Percentiles rank a stretch among this genome's conserved stretches.
These are phyloP conservation scores for Ustilago vetiveriae DNA, from an alignment of 1,284 basidiomycete genomes.

Conservation along the genomic window DNA sequence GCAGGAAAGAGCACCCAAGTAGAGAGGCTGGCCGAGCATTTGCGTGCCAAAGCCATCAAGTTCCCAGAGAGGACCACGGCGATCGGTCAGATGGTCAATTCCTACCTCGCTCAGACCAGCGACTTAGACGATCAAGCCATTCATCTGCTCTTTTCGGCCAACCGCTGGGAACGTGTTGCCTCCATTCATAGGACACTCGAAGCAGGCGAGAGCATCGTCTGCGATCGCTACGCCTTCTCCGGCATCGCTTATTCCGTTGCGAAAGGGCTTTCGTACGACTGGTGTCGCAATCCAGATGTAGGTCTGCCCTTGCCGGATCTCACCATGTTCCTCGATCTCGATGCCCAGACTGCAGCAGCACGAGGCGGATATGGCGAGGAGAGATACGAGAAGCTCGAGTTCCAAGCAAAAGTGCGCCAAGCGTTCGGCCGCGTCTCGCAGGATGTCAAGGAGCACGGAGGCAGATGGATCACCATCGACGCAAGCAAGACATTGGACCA, in stretches of 20 bases:
- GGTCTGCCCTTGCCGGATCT: slow-evolving; percentile 88
- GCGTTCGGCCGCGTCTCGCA: slow-evolving; percentile 54
- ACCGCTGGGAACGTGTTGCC: slow-evolving; percentile 81
- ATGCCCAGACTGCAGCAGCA: slow-evolving; percentile 75
- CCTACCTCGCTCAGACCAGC: slow-evolving; percentile 81
- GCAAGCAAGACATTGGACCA: slow-evolving; percentile 56
- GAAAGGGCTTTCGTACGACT: slow-evolving; percentile 77
- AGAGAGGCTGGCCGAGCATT: slow-evolving; percentile 45
- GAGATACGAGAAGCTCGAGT: slow-evolving; percentile 70
- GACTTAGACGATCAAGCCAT: slow-evolving; percentile 91
- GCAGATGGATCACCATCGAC: slow-evolving; percentile 56
- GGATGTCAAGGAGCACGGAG: slow-evolving; percentile 43
- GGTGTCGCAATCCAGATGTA: slow-evolving; percentile 86
- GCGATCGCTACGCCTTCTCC: slow-evolving; percentile 95
- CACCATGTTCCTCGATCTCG: slow-evolving; percentile 85
- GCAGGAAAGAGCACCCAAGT: slow-evolving; percentile 67
- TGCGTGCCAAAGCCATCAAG: slow-evolving; percentile 57
- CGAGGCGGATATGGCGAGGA: slow-evolving; percentile 91
- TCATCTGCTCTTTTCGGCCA: slow-evolving; percentile 94
- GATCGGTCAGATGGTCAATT: slow-evolving; percentile 92
- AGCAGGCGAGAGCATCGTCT: slow-evolving; percentile 79
- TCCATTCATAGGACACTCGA: slow-evolving; percentile 70
- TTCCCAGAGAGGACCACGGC: slow-evolving; percentile 82
- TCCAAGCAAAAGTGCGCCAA: slow-evolving; percentile 65
- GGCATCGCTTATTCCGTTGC: slow-evolving; percentile 92